phyloP scores from a whole-genome alignment of 1,139 yeast species.

The Sugiyamaella grinbergsii region DNA sequence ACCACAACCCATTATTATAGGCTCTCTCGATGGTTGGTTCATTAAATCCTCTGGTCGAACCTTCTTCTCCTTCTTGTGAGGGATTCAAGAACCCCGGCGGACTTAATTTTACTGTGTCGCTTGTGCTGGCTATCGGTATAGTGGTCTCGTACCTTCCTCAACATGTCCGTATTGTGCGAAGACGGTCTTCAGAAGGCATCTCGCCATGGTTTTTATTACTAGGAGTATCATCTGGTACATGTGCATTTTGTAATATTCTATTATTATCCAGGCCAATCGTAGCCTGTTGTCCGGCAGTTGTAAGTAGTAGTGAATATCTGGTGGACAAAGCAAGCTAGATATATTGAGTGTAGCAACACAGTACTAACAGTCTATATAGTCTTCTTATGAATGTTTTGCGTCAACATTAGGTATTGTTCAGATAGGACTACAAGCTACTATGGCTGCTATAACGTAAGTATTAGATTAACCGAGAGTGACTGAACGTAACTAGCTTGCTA shows the following conservation, averaged over 20 bases:
- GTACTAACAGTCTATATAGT: constrained; percentile 10
- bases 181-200: constrained; percentile 75
- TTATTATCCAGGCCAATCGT: constrained; percentile 52
- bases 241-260: constrained; percentile 68
- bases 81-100: constrained; percentile 29
- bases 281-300: constrained; percentile 39
- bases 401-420: constrained; percentile 72
- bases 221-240: constrained; percentile 71
- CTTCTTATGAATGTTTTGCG: constrained; percentile 59
- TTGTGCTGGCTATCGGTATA: constrained; percentile 64
- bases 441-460: constrained; percentile 61
- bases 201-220: constrained; percentile 72
- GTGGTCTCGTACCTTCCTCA: constrained; percentile 79
- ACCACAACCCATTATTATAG: too few relatives aligned
- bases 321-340: background rate
- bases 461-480: constrained; percentile 28
- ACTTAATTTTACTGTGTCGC: constrained; percentile 52
- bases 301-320: constrained; percentile 22
- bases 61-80: constrained; percentile 22
- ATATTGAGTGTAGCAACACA: too few relatives aligned
- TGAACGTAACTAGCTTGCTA: too few relatives aligned
- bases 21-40: too few relatives aligned
- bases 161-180: constrained; percentile 58
- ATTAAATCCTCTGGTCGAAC: too few relatives aligned
- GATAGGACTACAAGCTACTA: constrained; percentile 65